Evolutionary conservation across 2,329 filamentous ascomycete species (phyloP).

Genomic region (Colletotrichum sp.): DNA sequence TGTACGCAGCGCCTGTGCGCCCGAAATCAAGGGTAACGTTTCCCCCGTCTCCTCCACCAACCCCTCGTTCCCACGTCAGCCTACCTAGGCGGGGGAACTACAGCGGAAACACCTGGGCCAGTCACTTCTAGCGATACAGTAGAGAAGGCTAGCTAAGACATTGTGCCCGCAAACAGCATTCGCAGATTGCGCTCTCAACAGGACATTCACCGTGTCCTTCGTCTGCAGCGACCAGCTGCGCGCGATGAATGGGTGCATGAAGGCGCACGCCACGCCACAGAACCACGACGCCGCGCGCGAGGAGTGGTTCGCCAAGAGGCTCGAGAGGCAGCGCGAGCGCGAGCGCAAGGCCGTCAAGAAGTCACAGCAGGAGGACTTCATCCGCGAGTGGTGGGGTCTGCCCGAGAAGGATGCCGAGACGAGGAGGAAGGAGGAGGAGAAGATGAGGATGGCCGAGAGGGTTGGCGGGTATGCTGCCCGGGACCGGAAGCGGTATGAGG

Average conservation of each 20-base stretch:
- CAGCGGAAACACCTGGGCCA: neutral
- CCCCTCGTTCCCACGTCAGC: neutral
- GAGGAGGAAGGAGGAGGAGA: constrained; percentile 56
- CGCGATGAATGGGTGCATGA: constrained; percentile 95
- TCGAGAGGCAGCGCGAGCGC: constrained; percentile 71
- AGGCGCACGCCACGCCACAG: constrained; percentile 79
- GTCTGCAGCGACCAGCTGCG: constrained; percentile 80
- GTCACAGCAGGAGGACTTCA: constrained; percentile 67
- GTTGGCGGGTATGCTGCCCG: constrained; percentile 58
- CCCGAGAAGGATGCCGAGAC: constrained; percentile 60
- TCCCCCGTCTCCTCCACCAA: neutral
- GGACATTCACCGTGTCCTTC: constrained; percentile 88
- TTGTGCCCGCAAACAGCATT: constrained; percentile 69
- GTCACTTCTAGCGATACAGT: neutral
- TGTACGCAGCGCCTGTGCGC: constrained; percentile 76
- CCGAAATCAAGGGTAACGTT: constrained; percentile 75
- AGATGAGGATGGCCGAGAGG: constrained; percentile 54
- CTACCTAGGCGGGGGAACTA: neutral
- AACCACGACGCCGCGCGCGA: constrained; percentile 89
- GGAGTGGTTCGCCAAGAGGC: constrained; percentile 86
- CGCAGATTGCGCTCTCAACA: constrained; percentile 84
- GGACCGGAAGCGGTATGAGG: constrained; percentile 34
- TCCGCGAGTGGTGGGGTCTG: constrained; percentile 72
- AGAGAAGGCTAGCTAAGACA: neutral
- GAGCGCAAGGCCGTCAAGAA: constrained; percentile 67